Percentiles rank a stretch among this genome's conserved stretches.
Conservation (phyloP, 352 stramenopile genomes). For the Phytophthora kernoviae region DNA sequence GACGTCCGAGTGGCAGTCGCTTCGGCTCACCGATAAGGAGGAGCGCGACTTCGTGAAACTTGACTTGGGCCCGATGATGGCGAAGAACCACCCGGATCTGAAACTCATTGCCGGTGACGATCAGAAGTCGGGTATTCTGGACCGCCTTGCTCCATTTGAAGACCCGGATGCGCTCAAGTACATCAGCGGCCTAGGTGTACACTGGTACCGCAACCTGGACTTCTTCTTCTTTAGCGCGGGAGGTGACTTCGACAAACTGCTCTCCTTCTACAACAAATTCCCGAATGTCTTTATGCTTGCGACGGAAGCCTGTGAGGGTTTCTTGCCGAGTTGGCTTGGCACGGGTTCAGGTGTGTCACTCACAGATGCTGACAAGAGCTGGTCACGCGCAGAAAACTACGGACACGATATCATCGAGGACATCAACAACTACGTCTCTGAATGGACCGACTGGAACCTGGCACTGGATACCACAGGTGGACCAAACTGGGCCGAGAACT, state of each 20-base stretch:
- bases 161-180: conserved; percentile 57
- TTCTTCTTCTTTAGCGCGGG: conserved; percentile 26
- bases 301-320: conserved; percentile 67
- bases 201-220: conserved; percentile 74
- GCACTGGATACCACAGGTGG: conserved; percentile 70
- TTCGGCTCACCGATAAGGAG: conserved; percentile 35
- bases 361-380: conserved; percentile 39
- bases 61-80: conserved; percentile 65
- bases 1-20: conserved; percentile 48
- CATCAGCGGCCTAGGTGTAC: conserved; percentile 78
- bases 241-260: conserved; percentile 45
- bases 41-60: conserved; percentile 73
- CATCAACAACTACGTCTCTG: conserved; percentile 71
- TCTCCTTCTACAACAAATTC: conserved; percentile 38
- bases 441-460: conserved; percentile 92
- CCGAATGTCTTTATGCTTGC: conserved; percentile 67
- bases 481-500: conserved; percentile 78
- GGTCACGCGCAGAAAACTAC: conserved; percentile 75
- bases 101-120: conserved; percentile 82
- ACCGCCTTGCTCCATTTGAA: conserved; percentile 38
- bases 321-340: conserved; percentile 38
- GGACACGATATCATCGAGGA: conserved; percentile 90
- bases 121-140: conserved; percentile 61
- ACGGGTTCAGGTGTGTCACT: conserved; percentile 43
- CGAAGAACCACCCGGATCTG: conserved; percentile 68